Evolutionary conservation across 305 asterid species (phyloP).

Genomic region (Solanum chacoense): DNA sequence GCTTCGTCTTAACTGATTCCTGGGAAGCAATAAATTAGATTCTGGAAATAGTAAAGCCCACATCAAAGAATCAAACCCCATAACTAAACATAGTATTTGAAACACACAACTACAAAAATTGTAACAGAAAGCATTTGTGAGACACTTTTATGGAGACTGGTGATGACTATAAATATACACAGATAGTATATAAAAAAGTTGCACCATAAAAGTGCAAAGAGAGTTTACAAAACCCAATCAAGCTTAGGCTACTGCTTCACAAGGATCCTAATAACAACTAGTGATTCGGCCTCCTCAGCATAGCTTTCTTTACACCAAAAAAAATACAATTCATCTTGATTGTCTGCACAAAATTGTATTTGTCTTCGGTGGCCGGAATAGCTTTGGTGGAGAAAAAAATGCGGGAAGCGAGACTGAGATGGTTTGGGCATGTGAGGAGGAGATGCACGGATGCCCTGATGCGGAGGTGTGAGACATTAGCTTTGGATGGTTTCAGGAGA

Average conservation of each 20-base stretch:
- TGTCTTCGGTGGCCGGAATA: background rate
- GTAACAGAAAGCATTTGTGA: background rate
- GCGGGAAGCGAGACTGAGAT: background rate
- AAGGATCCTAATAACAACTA: background rate
- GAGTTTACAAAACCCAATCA: background rate
- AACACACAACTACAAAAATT: background rate
- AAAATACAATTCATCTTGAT: background rate
- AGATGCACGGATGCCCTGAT: background rate
- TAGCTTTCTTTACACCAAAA: background rate
- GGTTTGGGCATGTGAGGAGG: background rate
- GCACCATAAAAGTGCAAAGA: background rate
- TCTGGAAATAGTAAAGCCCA: background rate
- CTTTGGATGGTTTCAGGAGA: background rate
- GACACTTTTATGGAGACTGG: background rate
- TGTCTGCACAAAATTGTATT: background rate
- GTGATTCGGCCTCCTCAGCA: background rate
- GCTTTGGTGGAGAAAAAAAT: background rate
- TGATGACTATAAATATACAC: background rate
- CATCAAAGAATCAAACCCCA: background rate
- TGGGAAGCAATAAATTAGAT: slow-evolving; percentile 13
- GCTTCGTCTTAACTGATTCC: slow-evolving; percentile 73
- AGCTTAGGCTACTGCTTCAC: background rate
- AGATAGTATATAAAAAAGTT: background rate
- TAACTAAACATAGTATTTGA: background rate
- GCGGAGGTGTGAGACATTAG: background rate